These are phyloP conservation scores for Eucalyptus polybractea DNA, from an alignment of 345 rosid species.

Conservation along the genomic window DNA sequence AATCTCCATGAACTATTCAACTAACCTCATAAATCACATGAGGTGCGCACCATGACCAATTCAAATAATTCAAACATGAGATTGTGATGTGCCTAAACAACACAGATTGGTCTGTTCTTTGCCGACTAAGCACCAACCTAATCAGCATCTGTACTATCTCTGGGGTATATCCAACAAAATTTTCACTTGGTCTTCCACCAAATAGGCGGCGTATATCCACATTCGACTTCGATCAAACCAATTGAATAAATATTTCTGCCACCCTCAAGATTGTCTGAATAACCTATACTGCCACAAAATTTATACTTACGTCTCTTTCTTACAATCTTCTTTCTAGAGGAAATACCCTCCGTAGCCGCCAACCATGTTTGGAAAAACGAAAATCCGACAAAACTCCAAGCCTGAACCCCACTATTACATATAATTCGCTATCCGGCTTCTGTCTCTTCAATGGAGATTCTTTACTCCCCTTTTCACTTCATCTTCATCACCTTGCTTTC, in stretches of 20 bases:
- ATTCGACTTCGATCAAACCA: neutral
- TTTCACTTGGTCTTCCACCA: neutral
- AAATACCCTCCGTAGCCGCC: neutral
- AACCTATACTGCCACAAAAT: neutral
- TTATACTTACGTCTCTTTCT: neutral
- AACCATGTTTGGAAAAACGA: neutral
- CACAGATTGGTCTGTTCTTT: neutral
- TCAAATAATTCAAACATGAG: neutral
- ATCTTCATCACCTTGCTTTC: too few relatives aligned
- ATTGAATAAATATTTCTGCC: neutral
- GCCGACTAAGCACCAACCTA: neutral
- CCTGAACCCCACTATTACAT: neutral
- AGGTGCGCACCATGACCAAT: neutral
- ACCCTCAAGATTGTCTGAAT: neutral
- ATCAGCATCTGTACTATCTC: neutral
- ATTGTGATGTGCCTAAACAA: neutral
- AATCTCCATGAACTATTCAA: neutral
- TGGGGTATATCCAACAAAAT: neutral
- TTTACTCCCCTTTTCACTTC: too few relatives aligned
- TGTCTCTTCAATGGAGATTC: too few relatives aligned
- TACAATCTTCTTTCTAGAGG: neutral
- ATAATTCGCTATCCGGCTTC: too few relatives aligned
- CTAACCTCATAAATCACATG: neutral
- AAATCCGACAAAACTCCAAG: neutral
- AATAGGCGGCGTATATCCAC: neutral